Percentiles rank a stretch among this genome's conserved stretches.
Conservation (phyloP, 371 early-diverging fungal genomes). For the Mucor mucedo region DNA sequence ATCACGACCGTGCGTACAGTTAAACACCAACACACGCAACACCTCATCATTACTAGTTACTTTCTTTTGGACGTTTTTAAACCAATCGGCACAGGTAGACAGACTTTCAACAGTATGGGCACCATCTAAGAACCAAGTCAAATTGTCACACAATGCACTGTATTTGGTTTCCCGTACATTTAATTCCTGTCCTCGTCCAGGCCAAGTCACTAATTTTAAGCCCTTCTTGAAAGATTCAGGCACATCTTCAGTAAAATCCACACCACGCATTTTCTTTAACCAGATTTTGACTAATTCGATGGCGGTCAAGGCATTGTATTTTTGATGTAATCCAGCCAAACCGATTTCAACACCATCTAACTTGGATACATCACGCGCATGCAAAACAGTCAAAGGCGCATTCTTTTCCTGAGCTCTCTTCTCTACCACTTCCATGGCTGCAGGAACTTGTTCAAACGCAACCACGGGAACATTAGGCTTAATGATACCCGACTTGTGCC, state of each 20-base stretch:
- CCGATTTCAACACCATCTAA: slow-evolving; percentile 47
- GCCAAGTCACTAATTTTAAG: slow-evolving; percentile 76
- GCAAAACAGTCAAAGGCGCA: slow-evolving; percentile 30
- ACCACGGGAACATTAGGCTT: slow-evolving; percentile 76
- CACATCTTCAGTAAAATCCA: slow-evolving; percentile 31
- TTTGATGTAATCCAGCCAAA: slow-evolving; percentile 85
- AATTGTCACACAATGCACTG: slow-evolving; percentile 35
- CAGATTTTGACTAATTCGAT: slow-evolving; percentile 69
- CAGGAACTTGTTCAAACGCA: slow-evolving; percentile 71
- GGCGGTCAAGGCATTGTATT: slow-evolving; percentile 84
- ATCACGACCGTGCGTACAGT: slow-evolving; percentile 85
- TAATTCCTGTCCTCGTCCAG: slow-evolving; percentile 84
- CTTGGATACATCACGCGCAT: slow-evolving; percentile 19
- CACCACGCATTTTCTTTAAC: slow-evolving; percentile 51
- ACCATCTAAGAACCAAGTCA: slow-evolving; percentile 88
- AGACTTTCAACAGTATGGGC: slow-evolving; percentile 94
- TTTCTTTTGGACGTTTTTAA: slow-evolving; percentile 35
- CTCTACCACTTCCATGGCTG: slow-evolving; percentile 73
- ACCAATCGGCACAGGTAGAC: slow-evolving; percentile 82
- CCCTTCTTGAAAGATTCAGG: slow-evolving; percentile 65
- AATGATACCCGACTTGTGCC: slow-evolving; percentile 95
- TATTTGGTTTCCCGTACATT: slow-evolving; percentile 41
- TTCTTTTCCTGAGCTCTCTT: slow-evolving; percentile 72
- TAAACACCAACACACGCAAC: slow-evolving; percentile 77
- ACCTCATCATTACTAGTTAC: slow-evolving; percentile 24